These are phyloP conservation scores for Solanum sitiens DNA, from an alignment of 257 asterid species.

Conservation along the genomic window DNA sequence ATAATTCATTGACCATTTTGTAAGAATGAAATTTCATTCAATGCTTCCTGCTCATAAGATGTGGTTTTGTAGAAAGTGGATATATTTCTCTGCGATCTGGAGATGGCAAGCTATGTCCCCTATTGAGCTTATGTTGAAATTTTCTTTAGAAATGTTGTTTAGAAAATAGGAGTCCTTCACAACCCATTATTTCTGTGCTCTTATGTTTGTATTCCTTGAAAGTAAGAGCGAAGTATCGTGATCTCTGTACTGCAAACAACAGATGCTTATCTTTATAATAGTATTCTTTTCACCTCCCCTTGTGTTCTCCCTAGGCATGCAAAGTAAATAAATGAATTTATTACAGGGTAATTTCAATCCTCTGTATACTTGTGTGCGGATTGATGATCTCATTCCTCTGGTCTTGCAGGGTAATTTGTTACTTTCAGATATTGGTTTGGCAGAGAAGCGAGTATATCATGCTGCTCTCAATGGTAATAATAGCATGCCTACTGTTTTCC, in stretches of 20 bases:
- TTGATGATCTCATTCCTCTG: not conserved
- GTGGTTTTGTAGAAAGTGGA: not conserved
- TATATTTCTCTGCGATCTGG: not conserved
- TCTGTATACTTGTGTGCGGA: not conserved
- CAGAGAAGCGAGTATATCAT: conserved; percentile 86
- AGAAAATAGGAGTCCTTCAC: not conserved
- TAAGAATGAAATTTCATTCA: not conserved
- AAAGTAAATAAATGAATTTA: not conserved
- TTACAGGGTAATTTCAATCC: not conserved
- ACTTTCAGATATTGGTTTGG: conserved; percentile 74
- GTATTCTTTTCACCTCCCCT: not conserved
- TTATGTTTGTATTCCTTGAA: not conserved
- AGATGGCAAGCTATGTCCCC: not conserved
- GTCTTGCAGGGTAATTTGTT: conserved; percentile 67
- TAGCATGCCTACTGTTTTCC: conserved; percentile 73
- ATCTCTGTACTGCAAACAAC: not conserved
- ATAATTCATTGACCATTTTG: not conserved
- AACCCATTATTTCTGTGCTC: not conserved
- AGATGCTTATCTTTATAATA: not conserved
- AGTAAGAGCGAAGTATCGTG: not conserved
- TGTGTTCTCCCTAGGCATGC: not conserved
- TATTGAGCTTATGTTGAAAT: not conserved
- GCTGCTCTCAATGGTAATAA: conserved; percentile 92
- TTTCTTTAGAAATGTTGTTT: not conserved
- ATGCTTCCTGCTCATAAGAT: not conserved